Base-by-base conservation (phyloP, 2,329 filamentous ascomycete genomes). In the Harringtonia lauricola region DNA sequence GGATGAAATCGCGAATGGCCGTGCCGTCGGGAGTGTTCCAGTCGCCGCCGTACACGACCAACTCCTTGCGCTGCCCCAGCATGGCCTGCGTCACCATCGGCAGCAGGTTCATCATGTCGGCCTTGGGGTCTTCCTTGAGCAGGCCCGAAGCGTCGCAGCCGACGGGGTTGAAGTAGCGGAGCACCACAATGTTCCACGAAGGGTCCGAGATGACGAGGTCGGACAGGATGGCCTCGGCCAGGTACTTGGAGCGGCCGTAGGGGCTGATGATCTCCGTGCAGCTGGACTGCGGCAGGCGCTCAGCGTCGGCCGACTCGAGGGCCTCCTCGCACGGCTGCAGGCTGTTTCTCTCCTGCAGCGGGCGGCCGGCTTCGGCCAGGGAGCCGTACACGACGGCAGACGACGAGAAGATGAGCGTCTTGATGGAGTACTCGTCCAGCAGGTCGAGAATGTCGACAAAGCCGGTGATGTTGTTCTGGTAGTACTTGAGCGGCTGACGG, bases 91-190 rank as follows among this genome's bases (percentile, higher is more conserved):
- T 68, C 34, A 83, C 72, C 8, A 81, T 73, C 0, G 79, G 79
- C 48, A 82, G 73, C 31, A 83, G 65, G 54, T 83, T 83, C 33
- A 74, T 79, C 9, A 79, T 75, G 30, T 66, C 69, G 45, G 72
- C 71, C 44, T 72, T 67, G 21, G 79, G 79, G 55, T 81, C 74
- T 60, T 83, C 79, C 17, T 78, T 75, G 12, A 83, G 63, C 8
- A 79, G 61, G 15, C 79, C 79, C 3, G 76, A 80, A 22, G 74
- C 64, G 54, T 83, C 75, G 56, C 76, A 81, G 8, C 79, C 79
- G 42, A 81, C 73, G 1, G 79, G 79, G 49, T 82, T 83, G 63
- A 83, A 83, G 59, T 83, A 83, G 26, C 79, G 68, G 24, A 83
- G 64, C 5, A 76, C 74, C 29, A 76, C 74, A 50, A 81, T 76